A percentile compares a stretch with the other conserved stretches of the same genome.
Conservation (phyloP, 106 monocot genomes). For the Dioscorea zingiberensis region DNA sequence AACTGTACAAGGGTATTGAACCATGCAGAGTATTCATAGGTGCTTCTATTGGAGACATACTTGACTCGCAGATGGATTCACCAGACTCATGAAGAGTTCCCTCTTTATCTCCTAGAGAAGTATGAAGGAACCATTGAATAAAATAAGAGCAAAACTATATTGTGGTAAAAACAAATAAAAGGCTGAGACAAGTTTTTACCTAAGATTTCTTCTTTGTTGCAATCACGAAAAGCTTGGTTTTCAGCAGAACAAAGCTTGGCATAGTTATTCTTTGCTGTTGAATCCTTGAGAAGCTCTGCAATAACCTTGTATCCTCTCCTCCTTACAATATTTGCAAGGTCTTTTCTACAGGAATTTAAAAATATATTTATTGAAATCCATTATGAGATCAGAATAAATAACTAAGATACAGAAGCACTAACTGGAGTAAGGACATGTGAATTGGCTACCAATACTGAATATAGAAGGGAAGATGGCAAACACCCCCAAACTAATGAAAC, state of each 20-base stretch:
- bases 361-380: neutral
- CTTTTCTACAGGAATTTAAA: slow-evolving; percentile 39
- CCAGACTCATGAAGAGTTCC: slow-evolving; percentile 1
- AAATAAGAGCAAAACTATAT: slow-evolving; percentile 9
- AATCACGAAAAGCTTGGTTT: slow-evolving; percentile 6
- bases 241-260: slow-evolving; percentile 1
- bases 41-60: neutral
- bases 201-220: slow-evolving; percentile 12
- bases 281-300: slow-evolving; percentile 28
- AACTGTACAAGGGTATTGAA: neutral
- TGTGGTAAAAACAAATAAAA: neutral
- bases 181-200: slow-evolving; percentile 21
- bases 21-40: slow-evolving; percentile 12
- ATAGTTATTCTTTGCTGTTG: slow-evolving; percentile 9
- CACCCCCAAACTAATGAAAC: neutral
- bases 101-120: slow-evolving; percentile 23
- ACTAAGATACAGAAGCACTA: neutral
- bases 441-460: neutral
- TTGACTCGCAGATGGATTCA: slow-evolving; percentile 8
- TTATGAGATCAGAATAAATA: neutral
- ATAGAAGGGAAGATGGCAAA: neutral
- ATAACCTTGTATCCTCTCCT: slow-evolving; percentile 55
- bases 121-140: slow-evolving; percentile 16
- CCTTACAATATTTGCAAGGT: slow-evolving; percentile 68
- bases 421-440: neutral